Percentiles rank a stretch among this genome's conserved stretches.
Evolutionary conservation across 148 eudicot genomes (phyloP).

Genomic region (Rhododendron vialii): DNA sequence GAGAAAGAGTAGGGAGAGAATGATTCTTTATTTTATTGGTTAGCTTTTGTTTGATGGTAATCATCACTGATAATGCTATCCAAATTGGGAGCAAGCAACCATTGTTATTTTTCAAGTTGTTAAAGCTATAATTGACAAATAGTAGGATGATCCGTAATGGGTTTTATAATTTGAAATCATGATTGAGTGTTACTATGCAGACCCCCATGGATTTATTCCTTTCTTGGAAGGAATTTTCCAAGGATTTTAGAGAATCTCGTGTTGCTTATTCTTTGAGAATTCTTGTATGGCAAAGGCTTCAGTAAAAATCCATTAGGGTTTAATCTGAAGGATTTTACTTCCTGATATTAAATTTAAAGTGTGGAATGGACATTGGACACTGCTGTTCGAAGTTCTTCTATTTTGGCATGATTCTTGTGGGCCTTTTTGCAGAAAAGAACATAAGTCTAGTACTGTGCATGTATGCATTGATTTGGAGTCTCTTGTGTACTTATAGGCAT

Average conservation of each 20-base stretch:
- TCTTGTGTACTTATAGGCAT: not conserved
- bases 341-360: not conserved
- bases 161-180: not conserved
- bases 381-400: not conserved
- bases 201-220: not conserved
- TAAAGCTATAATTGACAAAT: not conserved
- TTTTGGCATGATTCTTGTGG: not conserved
- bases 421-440: not conserved
- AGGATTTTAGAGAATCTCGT: not conserved
- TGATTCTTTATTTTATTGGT: not conserved
- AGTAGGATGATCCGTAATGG: not conserved
- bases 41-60: not conserved
- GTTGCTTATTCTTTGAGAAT: not conserved
- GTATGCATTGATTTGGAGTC: not conserved
- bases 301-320: not conserved
- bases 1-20: not conserved
- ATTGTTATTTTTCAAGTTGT: not conserved
- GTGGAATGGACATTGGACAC: not conserved
- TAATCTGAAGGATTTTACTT: not conserved
- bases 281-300: not conserved
- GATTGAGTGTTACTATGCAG: not conserved
- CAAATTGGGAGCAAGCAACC: not conserved
- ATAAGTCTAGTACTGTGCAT: not conserved
- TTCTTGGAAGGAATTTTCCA: not conserved
- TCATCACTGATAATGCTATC: not conserved